Evolutionary conservation across 1,139 yeast species (phyloP), one percentile per base, ranked within the genome.

Genomic region (Geotrichum armillariae): DNA sequence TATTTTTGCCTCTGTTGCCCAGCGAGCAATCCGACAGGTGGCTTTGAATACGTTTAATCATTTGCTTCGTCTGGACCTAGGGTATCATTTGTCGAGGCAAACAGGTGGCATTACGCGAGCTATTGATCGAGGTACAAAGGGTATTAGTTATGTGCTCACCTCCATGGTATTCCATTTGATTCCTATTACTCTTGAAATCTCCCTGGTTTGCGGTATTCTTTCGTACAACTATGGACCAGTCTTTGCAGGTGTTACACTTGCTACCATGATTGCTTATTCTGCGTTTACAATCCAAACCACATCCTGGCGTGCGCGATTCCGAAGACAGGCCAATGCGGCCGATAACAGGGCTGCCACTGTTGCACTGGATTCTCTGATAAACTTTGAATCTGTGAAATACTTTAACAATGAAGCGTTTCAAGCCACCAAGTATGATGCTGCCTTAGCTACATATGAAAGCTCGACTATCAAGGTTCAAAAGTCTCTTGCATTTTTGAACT

Each of bases 101-200:
- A 94, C 99, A 0, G 99, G 99, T 58, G 98, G 96, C 0, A 71
- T 93, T 41, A 93, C 97, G 0, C 75, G 99, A 55, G 98, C 99
- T 1, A 93, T 93, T 61, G 99, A 93, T 64, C 76, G 99, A 60
- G 99, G 99, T 66, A 93, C 98, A 1, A 93, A 93, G 61, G 99
- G 99, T 69, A 93, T 93, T 48, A 85, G 95, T 21, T 91, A 86
- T 62, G 97, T 93, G 4, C 73, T 93, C 48, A 83, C 88, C 36
- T 96, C 99, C 2, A 87, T 93, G 96, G 96, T 94, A 12, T 93
- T 93, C 72, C 99, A 94, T 66, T 91, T 93, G 27, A 75, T 93
- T 40, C 99, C 99, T 5, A 85, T 93, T 34, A 77, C 95, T 1
- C 85, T 93, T 66, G 99, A 93, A 67, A 93, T 93, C 48, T 77